Evolutionary conservation across 495 filamentous ascomycete species (phyloP), one percentile per base, ranked within the genome.

Genomic region (Aspergillus biplanus): DNA sequence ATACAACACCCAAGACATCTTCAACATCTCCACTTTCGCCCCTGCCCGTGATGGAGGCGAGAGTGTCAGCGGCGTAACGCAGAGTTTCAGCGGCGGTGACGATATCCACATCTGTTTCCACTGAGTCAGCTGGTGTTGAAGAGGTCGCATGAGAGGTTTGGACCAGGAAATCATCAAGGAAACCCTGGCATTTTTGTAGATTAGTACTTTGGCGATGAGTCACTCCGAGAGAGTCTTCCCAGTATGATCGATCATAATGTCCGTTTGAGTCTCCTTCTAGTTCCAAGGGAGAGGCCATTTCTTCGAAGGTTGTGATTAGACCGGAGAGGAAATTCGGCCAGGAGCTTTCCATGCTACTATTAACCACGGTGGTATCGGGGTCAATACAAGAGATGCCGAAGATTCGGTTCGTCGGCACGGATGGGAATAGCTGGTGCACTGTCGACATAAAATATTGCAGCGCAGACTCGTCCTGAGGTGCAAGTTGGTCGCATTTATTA

Each of bases 1-100:
- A 98, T 2, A 99, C 93, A 44, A 98, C 94, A 2, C 95, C 96
- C 62, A 99, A 76, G 3, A 99, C 92, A 69, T 99, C 95, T 74
- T 99, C 94, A 33, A 99, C 92, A 82, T 99, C 95, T 2, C 92
- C 93, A 46, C 83, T 85, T 61, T 91, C 90, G 3, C 93, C 95
- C 59, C 86, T 87, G 2, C 95, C 95, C 5, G 93, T 98, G 63
- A 97, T 96, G 65, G 87, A 86, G 3, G 91, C 90, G 12, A 99
- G 79, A 58, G 85, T 85, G 35, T 89, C 88, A 3, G 93, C 96
- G 11, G 94, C 93, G 52, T 83, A 85, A 39, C 95, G 90, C 57
- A 99, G 75, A 71, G 91, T 85, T 74, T 99, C 95, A 0, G 95
- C 96, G 16, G 92, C 93, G 52, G 93, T 80, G 4, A 97, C 96